Percentiles rank a stretch among this genome's conserved stretches.
phyloP scores from a whole-genome alignment of 306 rosid species.

The Cucumis sativus region DNA sequence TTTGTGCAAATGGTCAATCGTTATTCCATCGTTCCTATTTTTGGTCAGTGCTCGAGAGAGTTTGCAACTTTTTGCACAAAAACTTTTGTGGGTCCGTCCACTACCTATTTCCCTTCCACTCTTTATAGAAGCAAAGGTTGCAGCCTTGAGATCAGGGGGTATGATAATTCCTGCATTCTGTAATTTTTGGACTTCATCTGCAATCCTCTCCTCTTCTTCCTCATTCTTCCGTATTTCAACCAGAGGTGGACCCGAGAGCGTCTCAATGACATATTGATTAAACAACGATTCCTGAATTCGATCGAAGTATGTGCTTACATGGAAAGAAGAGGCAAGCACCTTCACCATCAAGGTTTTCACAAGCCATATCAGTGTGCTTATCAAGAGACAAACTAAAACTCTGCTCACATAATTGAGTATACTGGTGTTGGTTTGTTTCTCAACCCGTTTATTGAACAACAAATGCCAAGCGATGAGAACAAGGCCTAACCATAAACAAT shows the following conservation, averaged over 20 bases:
- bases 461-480: slow-evolving; percentile 66
- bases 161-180: slow-evolving; percentile 75
- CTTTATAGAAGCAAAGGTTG: slow-evolving; percentile 20
- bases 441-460: slow-evolving; percentile 56
- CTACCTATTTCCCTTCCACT: slow-evolving; percentile 35
- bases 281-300: slow-evolving; percentile 75
- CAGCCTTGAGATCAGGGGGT: slow-evolving; percentile 54
- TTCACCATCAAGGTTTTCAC: slow-evolving; percentile 62
- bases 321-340: slow-evolving; percentile 76
- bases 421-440: slow-evolving; percentile 29
- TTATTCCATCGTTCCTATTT: slow-evolving; percentile 45
- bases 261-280: slow-evolving; percentile 67
- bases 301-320: slow-evolving; percentile 71
- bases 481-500: slow-evolving; percentile 71
- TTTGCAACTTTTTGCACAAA: slow-evolving; percentile 18
- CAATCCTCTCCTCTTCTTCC: slow-evolving; percentile 64
- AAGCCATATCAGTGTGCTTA: slow-evolving; percentile 63
- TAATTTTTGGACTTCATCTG: slow-evolving; percentile 58
- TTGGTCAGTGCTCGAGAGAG: slow-evolving; percentile 27
- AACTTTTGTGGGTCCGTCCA: slow-evolving; percentile 27
- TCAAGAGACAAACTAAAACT: slow-evolving; percentile 48
- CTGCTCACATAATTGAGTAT: slow-evolving; percentile 34
- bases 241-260: slow-evolving; percentile 68
- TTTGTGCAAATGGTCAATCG: slow-evolving; percentile 62
- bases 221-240: slow-evolving; percentile 40